Evolutionary conservation across 73 alveolate genomes (phyloP).

Genomic region (Paramecium tetraurelia): DNA sequence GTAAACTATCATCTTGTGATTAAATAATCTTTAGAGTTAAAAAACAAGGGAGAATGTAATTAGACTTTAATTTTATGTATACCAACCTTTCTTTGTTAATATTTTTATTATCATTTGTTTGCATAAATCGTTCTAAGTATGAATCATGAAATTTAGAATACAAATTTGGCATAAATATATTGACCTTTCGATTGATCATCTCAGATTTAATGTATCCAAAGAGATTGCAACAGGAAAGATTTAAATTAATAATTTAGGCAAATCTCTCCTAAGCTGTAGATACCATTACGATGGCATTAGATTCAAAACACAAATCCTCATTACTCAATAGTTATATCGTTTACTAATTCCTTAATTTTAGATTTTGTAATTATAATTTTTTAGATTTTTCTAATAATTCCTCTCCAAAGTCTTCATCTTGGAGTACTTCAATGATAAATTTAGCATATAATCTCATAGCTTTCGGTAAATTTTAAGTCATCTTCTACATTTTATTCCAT

Average conservation of each 20-base stretch:
- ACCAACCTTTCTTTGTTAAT: constrained; percentile 13
- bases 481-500: constrained; percentile 46
- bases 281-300: background rate
- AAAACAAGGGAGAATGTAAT: background rate
- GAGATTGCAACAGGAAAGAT: constrained; percentile 14
- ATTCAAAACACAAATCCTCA: background rate
- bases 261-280: constrained; percentile 31
- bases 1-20: background rate
- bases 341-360: background rate
- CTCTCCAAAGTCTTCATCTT: constrained; percentile 46
- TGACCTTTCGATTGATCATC: constrained; percentile 11
- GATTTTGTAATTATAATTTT: background rate
- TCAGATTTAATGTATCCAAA: constrained; percentile 45
- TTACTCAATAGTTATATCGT: background rate
- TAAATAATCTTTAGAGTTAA: background rate
- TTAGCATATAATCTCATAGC: constrained; percentile 56
- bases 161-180: constrained; percentile 6
- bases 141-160: background rate
- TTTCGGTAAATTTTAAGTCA: constrained; percentile 38
- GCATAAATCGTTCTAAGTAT: background rate
- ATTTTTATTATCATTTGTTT: background rate
- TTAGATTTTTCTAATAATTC: background rate
- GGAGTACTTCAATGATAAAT: constrained; percentile 42
- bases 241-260: constrained; percentile 25
- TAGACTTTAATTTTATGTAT: background rate